These are phyloP conservation scores for Aristolochia californica DNA, from an alignment of 164 flowering plant genomes.

Conservation along the genomic window DNA sequence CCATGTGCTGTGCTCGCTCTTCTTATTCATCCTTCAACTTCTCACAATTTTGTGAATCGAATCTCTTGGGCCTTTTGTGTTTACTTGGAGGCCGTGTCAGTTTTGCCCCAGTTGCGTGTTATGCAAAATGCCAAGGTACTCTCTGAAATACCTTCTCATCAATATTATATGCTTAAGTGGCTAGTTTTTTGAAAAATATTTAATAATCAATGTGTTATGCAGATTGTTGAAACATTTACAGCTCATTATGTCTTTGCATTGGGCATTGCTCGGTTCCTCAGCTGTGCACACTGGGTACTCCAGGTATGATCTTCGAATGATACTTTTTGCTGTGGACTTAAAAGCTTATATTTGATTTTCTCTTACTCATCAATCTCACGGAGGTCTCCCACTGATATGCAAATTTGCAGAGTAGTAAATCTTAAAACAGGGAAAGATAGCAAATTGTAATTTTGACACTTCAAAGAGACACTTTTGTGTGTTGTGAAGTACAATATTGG, in stretches of 20 bases:
- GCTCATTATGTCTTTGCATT: conserved; percentile 97
- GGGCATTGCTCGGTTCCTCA: conserved; percentile 92
- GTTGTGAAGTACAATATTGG: no score
- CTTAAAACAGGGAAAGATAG: no score
- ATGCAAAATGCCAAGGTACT: conserved; percentile 96
- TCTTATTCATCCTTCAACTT: conserved; percentile 78
- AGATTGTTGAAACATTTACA: conserved; percentile 98
- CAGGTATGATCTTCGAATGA: conserved; percentile 58
- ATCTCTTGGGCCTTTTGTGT: conserved; percentile 93
- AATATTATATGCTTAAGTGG: no score
- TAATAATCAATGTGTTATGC: conserved; percentile 10
- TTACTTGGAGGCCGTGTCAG: conserved; percentile 93
- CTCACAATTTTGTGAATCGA: conserved; percentile 60
- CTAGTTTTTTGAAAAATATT: no score
- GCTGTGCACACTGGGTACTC: conserved; percentile 99
- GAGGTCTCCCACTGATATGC: no score
- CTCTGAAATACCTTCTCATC: no score
- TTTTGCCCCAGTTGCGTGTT: conserved; percentile 84
- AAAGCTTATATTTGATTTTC: no score
- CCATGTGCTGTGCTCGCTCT: conserved; percentile 80
- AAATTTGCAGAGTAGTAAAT: no score
- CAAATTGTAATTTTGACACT: no score
- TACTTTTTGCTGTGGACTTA: no score
- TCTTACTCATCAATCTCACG: no score
- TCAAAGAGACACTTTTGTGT: no score